Evolutionary conservation across 352 stramenopile species (phyloP), one percentile per base, ranked within the genome.

Genomic region (Peronospora destructor): DNA sequence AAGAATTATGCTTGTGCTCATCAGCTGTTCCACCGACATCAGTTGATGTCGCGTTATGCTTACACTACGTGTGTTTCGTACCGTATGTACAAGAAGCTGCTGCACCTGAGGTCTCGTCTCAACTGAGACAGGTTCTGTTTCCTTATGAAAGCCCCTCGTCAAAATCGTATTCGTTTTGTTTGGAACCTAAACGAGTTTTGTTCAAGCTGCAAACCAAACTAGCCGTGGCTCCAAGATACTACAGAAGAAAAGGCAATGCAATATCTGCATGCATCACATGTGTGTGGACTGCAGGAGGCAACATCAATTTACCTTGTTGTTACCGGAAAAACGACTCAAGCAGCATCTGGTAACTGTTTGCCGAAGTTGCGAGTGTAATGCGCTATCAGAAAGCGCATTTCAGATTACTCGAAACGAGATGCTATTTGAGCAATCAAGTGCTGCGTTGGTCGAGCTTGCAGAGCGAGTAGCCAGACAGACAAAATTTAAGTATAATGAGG

Each of bases 261-360:
- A 64, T 38, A 61, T 84, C 3, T 84, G 72, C 37, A 59, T 25
- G 17, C 59, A 56, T 5, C 61, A 73, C 13, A 59, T 84, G 46
- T 84, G 72, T 25, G 53, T 73, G 12, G 40, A 66, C 26, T 84
- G 72, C 54, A 59, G 64, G 32, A 54, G 67, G n/a, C 66, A 74
- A n/a, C 64, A 68, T 14, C 57, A 74, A 17, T 45, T 84, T 4
- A 58, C 45, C 9, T 68, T 71, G 30, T 6, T 68, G 7, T 41
- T 62, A 10, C 40, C 49, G 4, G 55, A 72, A 30, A 25, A 46
- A 13, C 48, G 62, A 16, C 45, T 75, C 2, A 53, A 56, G n/a
- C 59, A 72, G 29, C 62, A 36, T 6, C 45, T 62, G 1, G 44
- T 66, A 6, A 65, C 53, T 6, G 61, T 75, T 13, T 75, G 66